Evolutionary conservation across 495 filamentous ascomycete species (phyloP), one percentile per base, ranked within the genome.

Genomic region (Peziza echinospora): DNA sequence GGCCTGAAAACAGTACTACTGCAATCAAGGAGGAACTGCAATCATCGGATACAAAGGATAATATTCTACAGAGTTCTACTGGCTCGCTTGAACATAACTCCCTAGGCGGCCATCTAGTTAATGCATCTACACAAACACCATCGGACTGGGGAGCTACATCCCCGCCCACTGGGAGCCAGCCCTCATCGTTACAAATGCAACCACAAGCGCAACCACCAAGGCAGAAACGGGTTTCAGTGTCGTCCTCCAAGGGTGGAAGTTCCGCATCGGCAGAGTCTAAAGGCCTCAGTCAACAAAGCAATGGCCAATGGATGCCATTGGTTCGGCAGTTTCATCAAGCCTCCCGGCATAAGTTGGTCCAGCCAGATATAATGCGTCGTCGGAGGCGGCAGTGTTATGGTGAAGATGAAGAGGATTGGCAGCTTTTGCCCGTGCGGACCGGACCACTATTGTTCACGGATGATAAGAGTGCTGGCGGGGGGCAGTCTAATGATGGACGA

Each of bases 351-450:
- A 55, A 55, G 16, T 52, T 55, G 16, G 52, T 55, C 24, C 53
- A 55, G 22, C 53, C 53, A 21, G 53, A 55, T 16, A 55, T 55
- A 24, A 55, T 55, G 53, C 44, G 53, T 39, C 54, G 53, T 39
- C 55, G 53, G 19, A 52, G 53, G 23, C 50, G 53, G 21, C 48
- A 48, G 10, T 52, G 46, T 28, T 45, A 56, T 34, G 53, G 53
- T 11, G 53, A 55, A 21, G 45, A 55, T 10, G 53, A 55, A 23
- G 53, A 55, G 24, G 53, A 55, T 44, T 55, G 53, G 53, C 52
- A 52, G 10, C 39, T 55, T 24, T 47, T 55, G 53, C 53, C 53
- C 24, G 53, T 55, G 34, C 50, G 47, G 53, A 52, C 53, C 30
- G 51, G 47, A 37, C 53, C 53, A 25, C 43, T 45, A 5, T 56